Base-by-base conservation (phyloP, 176 grass and related monocot genomes). In the Carex parvula region DNA sequence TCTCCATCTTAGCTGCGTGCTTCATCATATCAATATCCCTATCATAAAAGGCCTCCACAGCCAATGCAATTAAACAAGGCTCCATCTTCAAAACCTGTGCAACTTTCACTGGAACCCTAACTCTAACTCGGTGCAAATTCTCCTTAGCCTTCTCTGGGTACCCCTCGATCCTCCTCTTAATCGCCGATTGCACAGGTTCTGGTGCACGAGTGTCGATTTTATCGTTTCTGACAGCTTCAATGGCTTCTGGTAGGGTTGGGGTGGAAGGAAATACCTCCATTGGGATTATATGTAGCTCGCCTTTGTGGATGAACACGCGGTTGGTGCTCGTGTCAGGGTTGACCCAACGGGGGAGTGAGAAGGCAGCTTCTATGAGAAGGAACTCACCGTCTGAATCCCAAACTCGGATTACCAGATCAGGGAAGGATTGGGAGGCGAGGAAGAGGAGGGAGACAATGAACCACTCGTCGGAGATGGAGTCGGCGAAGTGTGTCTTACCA, bases 361-460 rank as follows among this genome's bases (percentile, higher is more conserved):
- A 99, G 65, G 93, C 93, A 10, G 91, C 89, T 79, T 99, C 93
- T 64, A 99, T 99, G 85, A 99, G 93, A 84, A 99, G 96, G 85
- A 99, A 99, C 48, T 99, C 96, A 1, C 96, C 96, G 16, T 99
- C 96, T 8, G 93, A 95, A 76, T 99, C 96, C 96, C 93, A 95
- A 0, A 91, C 77, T 70, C 89, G 88, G 41, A 86, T 89, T 11
- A 83, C 85, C 24, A 88, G 2, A 57, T 68, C 4, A 0, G 89
- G 92, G 60, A 95, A 80, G 58, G 80, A 71, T 60, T 75, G 64
- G 58, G 96, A 90, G 69, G 90, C 89, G 4, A 73, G 24, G 84
- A 95, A 98, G 41, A 98, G 86, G 60, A 98, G 91, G 80, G 91
- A 83, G 22, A 87, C 89, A 12, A 87, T 89, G 87, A 98, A 84